Evolutionary conservation across 2,329 filamentous ascomycete species (phyloP).

Genomic region (Alternaria viburni): DNA sequence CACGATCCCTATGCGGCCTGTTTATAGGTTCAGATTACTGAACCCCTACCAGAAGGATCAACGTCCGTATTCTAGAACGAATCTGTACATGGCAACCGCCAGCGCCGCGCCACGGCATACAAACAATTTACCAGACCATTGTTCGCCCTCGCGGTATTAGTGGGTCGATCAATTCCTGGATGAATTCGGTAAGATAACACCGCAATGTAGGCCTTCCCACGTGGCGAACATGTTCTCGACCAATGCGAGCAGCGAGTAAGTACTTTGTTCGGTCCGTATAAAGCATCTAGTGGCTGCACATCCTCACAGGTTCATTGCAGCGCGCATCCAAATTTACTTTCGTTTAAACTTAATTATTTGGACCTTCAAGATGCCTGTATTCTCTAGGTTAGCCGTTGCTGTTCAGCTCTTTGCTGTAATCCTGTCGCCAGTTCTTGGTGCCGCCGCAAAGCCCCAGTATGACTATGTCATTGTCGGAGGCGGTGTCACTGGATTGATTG

Average conservation of each 20-base stretch:
- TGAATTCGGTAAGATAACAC: slow-evolving; percentile 7
- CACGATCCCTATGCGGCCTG: background rate
- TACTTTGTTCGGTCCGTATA: slow-evolving; percentile 20
- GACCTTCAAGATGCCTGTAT: slow-evolving; percentile 29
- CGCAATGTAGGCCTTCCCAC: slow-evolving; percentile 19
- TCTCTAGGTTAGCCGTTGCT: slow-evolving; percentile 34
- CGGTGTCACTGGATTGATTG: slow-evolving; percentile 37
- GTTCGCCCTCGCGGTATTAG: background rate
- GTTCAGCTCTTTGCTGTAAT: slow-evolving; percentile 31
- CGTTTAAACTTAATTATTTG: slow-evolving; percentile 18
- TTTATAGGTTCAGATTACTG: background rate
- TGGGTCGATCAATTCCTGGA: background rate
- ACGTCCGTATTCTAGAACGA: slow-evolving; percentile 2
- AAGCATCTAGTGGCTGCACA: slow-evolving; percentile 18
- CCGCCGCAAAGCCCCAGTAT: slow-evolving; percentile 19
- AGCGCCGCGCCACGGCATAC: slow-evolving; percentile 7
- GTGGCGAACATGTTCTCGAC: slow-evolving; percentile 13
- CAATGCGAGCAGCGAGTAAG: slow-evolving; percentile 15
- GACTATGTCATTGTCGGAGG: slow-evolving; percentile 44
- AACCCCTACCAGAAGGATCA: background rate
- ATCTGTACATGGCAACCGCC: background rate
- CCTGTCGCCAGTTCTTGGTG: slow-evolving; percentile 25
- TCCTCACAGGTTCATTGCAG: slow-evolving; percentile 1
- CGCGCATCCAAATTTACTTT: slow-evolving; percentile 15
- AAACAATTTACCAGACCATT: slow-evolving; percentile 4